phyloP scores from a whole-genome alignment of 1,284 basidiomycete species.

The Marasmius sp. region DNA sequence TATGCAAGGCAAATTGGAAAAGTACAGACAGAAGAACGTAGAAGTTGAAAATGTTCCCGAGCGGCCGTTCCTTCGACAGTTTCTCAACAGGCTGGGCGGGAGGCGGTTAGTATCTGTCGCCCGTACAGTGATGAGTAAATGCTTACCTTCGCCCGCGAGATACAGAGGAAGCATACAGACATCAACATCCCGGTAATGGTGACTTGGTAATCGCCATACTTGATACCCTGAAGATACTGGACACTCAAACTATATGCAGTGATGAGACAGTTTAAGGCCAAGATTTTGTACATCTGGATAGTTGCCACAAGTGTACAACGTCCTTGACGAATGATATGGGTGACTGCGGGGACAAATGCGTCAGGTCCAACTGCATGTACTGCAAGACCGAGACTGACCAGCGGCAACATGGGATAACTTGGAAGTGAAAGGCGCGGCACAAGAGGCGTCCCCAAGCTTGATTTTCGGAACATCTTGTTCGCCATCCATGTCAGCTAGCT shows the following conservation, averaged over 20 bases:
- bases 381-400: constrained; percentile 51
- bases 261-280: constrained; percentile 94
- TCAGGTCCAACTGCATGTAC: background rate
- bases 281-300: constrained; percentile 98
- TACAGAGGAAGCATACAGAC: constrained; percentile 96
- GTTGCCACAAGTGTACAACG: constrained; percentile 96
- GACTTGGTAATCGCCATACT: constrained; percentile 95
- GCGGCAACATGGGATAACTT: constrained; percentile 93
- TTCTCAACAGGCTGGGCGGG: constrained; percentile 80
- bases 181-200: constrained; percentile 94
- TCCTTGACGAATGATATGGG: constrained; percentile 94
- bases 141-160: constrained; percentile 89
- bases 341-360: constrained; percentile 50
- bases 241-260: constrained; percentile 95
- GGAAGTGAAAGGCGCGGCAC: constrained; percentile 95
- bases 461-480: constrained; percentile 94
- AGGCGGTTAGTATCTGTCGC: background rate
- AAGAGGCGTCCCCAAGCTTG: constrained; percentile 95
- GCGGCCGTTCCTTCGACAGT: constrained; percentile 85
- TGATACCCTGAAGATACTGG: constrained; percentile 96
- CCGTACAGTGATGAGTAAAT: background rate
- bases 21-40: constrained; percentile 91
- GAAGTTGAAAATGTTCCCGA: constrained; percentile 94
- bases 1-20: constrained; percentile 90
- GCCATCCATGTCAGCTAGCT: constrained; percentile 88